phyloP scores from a whole-genome alignment of 176 grass and related monocot genomes.

The Hsuehochloa calcarea region DNA sequence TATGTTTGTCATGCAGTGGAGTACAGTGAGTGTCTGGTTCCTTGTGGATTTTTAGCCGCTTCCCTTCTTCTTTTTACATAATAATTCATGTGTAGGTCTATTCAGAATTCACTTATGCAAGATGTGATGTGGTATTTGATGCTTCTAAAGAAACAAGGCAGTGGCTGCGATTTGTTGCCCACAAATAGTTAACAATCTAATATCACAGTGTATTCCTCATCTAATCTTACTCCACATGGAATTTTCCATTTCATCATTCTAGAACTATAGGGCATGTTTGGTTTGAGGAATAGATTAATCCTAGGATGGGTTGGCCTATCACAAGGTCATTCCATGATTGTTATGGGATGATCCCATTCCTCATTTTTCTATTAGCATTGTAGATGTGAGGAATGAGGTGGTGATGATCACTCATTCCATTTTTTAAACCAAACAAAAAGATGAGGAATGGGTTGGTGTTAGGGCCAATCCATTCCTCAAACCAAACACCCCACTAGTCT shows the following conservation, averaged over 20 bases:
- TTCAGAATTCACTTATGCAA: slow-evolving; percentile 3
- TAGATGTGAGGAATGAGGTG: neutral
- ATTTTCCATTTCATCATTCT: slow-evolving; percentile 11
- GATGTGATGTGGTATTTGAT: slow-evolving; percentile 13
- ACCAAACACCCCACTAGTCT: neutral
- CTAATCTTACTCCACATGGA: neutral
- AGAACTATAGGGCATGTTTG: neutral
- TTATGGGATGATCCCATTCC: neutral
- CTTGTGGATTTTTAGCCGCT: slow-evolving; percentile 6
- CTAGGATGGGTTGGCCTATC: neutral
- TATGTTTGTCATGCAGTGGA: slow-evolving; percentile 83
- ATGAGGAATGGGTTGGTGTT: neutral
- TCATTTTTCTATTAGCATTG: neutral
- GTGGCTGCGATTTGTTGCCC: neutral
- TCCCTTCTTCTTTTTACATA: slow-evolving; percentile 7
- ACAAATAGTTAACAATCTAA: neutral
- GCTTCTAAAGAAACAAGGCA: slow-evolving; percentile 6
- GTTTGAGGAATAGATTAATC: neutral
- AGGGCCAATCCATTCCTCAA: neutral
- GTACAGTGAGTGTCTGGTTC: slow-evolving; percentile 76
- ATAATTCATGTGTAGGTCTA: neutral
- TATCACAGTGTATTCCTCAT: neutral
- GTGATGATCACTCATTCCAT: neutral
- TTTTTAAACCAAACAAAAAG: neutral
- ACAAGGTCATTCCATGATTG: slow-evolving; percentile 16